phyloP scores from a whole-genome alignment of 208 protist genomes.

The Acanthamoeba royreba region DNA sequence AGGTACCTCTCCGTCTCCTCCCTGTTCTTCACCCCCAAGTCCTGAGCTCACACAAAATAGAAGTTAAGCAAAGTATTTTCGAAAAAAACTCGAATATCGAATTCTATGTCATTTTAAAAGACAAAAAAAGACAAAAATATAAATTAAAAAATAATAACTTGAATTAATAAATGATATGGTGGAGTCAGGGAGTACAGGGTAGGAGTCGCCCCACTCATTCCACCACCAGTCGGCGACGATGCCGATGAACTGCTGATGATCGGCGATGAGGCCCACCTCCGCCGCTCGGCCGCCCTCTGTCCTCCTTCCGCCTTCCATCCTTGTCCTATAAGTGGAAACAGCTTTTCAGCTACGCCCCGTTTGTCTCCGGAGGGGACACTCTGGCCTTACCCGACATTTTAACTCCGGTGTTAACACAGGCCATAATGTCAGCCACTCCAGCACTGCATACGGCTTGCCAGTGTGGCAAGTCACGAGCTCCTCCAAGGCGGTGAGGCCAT shows the following conservation, averaged over 20 bases:
- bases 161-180: background rate
- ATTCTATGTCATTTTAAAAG: background rate
- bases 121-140: background rate
- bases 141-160: background rate
- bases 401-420: too few relatives aligned
- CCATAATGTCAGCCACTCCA: too few relatives aligned
- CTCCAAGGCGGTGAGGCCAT: too few relatives aligned
- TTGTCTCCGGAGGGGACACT: too few relatives aligned
- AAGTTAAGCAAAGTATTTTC: too few relatives aligned
- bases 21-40: background rate
- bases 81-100: background rate
- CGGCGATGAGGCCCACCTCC: background rate
- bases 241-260: background rate
- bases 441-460: too few relatives aligned
- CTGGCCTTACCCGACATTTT: too few relatives aligned
- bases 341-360: too few relatives aligned
- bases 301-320: too few relatives aligned
- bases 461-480: too few relatives aligned
- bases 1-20: background rate
- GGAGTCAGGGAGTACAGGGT: background rate
- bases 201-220: background rate
- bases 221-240: background rate
- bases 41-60: background rate
- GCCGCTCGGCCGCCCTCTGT: too few relatives aligned
- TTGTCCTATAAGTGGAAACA: too few relatives aligned